Conservation (phyloP, 2,329 filamentous ascomycete genomes). For the Periconia digitata region DNA sequence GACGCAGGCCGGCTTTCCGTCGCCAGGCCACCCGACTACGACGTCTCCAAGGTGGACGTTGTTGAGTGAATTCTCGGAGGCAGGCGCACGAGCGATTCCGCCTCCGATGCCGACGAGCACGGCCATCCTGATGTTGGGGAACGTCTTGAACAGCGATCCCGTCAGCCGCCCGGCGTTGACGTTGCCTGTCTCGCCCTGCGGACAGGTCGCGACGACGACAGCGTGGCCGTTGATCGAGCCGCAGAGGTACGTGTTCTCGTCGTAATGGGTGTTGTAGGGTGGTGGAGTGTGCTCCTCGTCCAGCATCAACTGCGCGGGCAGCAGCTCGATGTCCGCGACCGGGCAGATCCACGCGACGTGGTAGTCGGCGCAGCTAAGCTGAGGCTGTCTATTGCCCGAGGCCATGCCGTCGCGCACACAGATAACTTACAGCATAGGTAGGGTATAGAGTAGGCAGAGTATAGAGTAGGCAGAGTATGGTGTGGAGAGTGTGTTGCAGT, state of each 20-base stretch:
- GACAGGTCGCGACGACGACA: conserved; percentile 2
- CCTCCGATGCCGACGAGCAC: conserved; percentile 6
- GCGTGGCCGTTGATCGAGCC: not conserved
- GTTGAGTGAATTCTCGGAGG: not conserved
- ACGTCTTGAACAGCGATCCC: conserved; percentile 6
- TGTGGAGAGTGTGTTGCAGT: not conserved
- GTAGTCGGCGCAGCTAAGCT: conserved; percentile 6
- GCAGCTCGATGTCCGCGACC: conserved; percentile 4
- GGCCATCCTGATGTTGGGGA: conserved; percentile 5
- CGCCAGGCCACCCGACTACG: conserved; percentile 5
- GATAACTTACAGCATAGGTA: no score
- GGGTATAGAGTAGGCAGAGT: no score
- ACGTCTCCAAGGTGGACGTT: conserved; percentile 7
- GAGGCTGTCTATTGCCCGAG: no score
- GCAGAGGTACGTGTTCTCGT: conserved; percentile 2
- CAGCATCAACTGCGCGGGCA: conserved; percentile 4
- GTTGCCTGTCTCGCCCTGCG: conserved; percentile 3
- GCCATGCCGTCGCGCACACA: no score
- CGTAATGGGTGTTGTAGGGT: conserved; percentile 1
- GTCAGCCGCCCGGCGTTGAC: conserved; percentile 4
- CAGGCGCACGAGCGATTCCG: not conserved
- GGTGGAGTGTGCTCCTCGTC: conserved; percentile 1
- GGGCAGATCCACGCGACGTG: conserved; percentile 8
- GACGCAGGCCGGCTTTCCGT: conserved; percentile 4
- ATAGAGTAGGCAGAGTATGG: no score